These are phyloP conservation scores for Yarrowia sp. DNA, from an alignment of 805 yeast genomes.

Conservation along the genomic window DNA sequence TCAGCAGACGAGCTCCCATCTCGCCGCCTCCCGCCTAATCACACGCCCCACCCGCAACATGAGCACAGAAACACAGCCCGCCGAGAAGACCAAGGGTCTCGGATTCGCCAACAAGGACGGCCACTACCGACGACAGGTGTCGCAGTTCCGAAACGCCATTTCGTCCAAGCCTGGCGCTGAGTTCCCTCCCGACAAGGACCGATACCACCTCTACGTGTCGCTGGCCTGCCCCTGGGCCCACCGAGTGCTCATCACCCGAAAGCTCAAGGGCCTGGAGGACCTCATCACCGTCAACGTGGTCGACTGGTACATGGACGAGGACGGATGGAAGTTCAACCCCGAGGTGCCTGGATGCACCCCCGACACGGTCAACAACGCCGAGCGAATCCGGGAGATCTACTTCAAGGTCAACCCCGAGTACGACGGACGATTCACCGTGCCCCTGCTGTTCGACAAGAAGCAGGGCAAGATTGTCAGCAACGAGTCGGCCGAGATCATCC, in stretches of 20 bases:
- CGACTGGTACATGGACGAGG: slow-evolving; percentile 82
- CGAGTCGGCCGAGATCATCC: slow-evolving; percentile 84
- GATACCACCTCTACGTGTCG: slow-evolving; percentile 87
- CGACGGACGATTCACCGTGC: slow-evolving; percentile 84
- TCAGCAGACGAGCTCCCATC: neutral
- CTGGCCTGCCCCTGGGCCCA: slow-evolving; percentile 97
- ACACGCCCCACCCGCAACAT: neutral
- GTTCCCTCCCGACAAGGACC: slow-evolving; percentile 68
- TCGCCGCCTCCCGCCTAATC: neutral
- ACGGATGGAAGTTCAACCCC: slow-evolving; percentile 83
- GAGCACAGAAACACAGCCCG: slow-evolving; percentile 5
- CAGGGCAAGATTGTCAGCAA: slow-evolving; percentile 81
- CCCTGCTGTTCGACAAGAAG: slow-evolving; percentile 88
- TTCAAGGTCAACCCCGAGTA: slow-evolving; percentile 72
- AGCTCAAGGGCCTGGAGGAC: slow-evolving; percentile 67
- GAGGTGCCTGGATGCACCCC: slow-evolving; percentile 51
- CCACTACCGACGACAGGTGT: slow-evolving; percentile 32
- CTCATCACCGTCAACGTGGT: slow-evolving; percentile 62
- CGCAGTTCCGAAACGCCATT: slow-evolving; percentile 61
- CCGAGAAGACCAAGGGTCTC: slow-evolving; percentile 20
- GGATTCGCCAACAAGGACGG: slow-evolving; percentile 30
- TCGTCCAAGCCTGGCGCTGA: slow-evolving; percentile 56
- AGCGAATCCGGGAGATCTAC: slow-evolving; percentile 68
- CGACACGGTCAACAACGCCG: slow-evolving; percentile 59
- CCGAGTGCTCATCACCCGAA: slow-evolving; percentile 69